Percentiles rank a stretch among this genome's conserved stretches.
These are phyloP conservation scores for Colletotrichum tanaceti DNA, from an alignment of 2,329 filamentous ascomycete species.

Conservation along the genomic window DNA sequence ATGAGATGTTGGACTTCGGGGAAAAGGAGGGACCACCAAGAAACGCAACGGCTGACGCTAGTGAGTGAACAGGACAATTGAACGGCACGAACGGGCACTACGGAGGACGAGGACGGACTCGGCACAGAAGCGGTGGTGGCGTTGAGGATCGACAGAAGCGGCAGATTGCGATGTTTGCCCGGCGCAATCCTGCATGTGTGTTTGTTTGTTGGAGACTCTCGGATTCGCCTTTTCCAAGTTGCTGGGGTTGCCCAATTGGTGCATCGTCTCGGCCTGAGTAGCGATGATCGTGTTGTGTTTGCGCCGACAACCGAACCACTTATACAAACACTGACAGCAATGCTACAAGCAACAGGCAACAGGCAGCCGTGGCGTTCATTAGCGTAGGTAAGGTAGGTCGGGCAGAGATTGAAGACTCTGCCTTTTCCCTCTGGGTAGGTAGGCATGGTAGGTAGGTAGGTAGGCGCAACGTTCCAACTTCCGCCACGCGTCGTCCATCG, in stretches of 20 bases:
- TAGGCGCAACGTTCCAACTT: neutral
- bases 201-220: too few species aligned
- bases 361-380: neutral
- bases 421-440: neutral
- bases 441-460: too few species aligned
- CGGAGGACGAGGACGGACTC: neutral
- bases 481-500: neutral
- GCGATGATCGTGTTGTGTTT: too few species aligned
- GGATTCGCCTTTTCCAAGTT: too few species aligned
- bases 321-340: too few species aligned
- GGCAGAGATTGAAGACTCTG: slow-evolving; percentile 1
- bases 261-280: too few species aligned
- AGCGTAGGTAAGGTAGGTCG: too few species aligned
- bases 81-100: neutral
- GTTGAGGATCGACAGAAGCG: slow-evolving; percentile 19
- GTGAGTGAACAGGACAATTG: slow-evolving; percentile 30
- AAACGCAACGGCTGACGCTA: slow-evolving; percentile 27
- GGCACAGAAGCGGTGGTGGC: neutral
- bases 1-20: slow-evolving; percentile 10
- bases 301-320: too few species aligned
- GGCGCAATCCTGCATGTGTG: neutral
- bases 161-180: slow-evolving; percentile 8
- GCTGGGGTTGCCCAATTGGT: too few species aligned
- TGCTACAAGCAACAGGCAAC: too few species aligned
- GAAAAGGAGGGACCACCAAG: neutral